Conservation (phyloP, 2,329 filamentous ascomycete species). For the Aspergillus pseudoviridinutans region DNA sequence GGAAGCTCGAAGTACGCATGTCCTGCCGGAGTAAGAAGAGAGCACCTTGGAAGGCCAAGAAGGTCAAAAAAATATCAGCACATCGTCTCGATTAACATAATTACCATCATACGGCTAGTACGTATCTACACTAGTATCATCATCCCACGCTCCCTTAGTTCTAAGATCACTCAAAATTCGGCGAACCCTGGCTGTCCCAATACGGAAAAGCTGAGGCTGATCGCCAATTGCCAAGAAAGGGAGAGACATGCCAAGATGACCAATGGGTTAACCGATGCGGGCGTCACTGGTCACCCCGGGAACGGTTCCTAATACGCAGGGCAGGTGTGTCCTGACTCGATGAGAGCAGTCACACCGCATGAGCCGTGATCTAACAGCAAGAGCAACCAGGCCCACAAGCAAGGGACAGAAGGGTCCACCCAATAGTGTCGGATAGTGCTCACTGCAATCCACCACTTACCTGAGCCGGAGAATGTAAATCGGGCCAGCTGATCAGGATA, state of each 20-base stretch:
- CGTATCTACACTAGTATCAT: no score
- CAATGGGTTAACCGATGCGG: background rate
- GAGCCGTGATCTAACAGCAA: background rate
- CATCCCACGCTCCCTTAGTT: no score
- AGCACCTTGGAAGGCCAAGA: no score
- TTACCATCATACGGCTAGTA: no score
- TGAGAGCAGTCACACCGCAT: background rate
- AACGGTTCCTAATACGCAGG: background rate
- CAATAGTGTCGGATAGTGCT: background rate
- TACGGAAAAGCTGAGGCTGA: background rate
- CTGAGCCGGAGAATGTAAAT: background rate
- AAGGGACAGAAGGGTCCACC: background rate
- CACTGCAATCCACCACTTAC: background rate
- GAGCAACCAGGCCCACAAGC: background rate
- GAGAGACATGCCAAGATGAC: background rate
- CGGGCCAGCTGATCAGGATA: background rate
- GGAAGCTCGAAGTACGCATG: no score
- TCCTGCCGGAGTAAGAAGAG: no score
- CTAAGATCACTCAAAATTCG: no score
- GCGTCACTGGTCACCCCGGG: background rate
- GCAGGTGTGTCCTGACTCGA: background rate
- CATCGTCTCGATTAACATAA: no score
- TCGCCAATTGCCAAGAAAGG: background rate
- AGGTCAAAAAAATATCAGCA: no score
- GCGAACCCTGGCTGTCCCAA: no score